Percentiles rank a stretch among this genome's conserved stretches.
Conservation (phyloP, 139 green algal species). For the Asterochloris sp. region DNA sequence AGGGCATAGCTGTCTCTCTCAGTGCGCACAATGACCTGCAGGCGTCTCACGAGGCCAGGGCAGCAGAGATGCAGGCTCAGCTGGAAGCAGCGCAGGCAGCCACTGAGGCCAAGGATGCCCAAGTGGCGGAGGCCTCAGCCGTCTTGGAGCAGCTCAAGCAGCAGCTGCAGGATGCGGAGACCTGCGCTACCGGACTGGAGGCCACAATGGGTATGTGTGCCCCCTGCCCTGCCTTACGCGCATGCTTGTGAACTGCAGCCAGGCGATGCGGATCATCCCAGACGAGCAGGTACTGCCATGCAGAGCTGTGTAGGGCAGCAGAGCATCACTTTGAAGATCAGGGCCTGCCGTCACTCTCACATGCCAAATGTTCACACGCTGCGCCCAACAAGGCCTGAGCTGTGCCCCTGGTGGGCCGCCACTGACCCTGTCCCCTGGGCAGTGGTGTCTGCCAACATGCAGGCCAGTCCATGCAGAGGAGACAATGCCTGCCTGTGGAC, state of each 20-base stretch:
- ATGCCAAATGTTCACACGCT: too few relatives aligned
- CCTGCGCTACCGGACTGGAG: conserved; percentile 30
- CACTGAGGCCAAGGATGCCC: neutral
- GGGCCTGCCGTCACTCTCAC: too few relatives aligned
- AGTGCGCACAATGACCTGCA: neutral
- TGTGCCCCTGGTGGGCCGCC: too few relatives aligned
- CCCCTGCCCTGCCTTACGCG: neutral
- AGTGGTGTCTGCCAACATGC: too few relatives aligned
- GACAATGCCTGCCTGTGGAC: too few relatives aligned
- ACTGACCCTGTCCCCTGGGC: too few relatives aligned
- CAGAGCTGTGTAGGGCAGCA: too few relatives aligned
- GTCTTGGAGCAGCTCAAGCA: conserved; percentile 7
- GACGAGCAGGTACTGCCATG: too few relatives aligned
- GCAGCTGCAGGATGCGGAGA: conserved; percentile 14
- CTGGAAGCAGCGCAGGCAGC: neutral
- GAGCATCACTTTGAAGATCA: too few relatives aligned
- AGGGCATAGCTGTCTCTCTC: neutral
- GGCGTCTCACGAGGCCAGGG: conserved; percentile 24
- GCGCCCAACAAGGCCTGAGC: too few relatives aligned
- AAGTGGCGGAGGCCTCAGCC: conserved; percentile 10
- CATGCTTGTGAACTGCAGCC: neutral
- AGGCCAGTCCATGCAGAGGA: too few relatives aligned
- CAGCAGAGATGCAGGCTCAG: conserved; percentile 18
- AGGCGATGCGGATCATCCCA: neutral
- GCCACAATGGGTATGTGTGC: conserved; percentile 32